These are phyloP conservation scores for Quercus aquifolioides DNA, from an alignment of 306 rosid genomes.

Conservation along the genomic window DNA sequence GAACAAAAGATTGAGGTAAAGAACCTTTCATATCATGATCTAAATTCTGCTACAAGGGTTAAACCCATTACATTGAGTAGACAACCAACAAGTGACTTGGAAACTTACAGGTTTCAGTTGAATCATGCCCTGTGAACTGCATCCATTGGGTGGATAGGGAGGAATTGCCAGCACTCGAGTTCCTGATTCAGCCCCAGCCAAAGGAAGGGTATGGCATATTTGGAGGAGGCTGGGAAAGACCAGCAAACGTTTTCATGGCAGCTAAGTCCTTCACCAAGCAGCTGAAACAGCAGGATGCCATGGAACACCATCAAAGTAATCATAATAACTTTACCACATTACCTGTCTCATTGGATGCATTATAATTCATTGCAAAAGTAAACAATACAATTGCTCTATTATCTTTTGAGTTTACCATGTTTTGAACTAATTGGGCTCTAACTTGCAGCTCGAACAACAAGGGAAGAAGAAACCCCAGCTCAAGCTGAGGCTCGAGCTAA, in stretches of 20 bases:
- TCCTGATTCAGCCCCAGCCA: slow-evolving; percentile 61
- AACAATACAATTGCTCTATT: not conserved
- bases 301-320: slow-evolving; percentile 16
- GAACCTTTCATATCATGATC: not conserved
- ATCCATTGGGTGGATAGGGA: slow-evolving; percentile 69
- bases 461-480: slow-evolving; percentile 61
- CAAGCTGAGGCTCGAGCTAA: slow-evolving; percentile 64
- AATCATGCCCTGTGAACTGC: slow-evolving; percentile 79
- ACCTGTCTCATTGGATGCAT: not conserved
- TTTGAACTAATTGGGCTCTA: not conserved
- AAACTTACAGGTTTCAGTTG: slow-evolving; percentile 58
- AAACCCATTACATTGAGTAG: not conserved
- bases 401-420: not conserved
- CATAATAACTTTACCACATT: slow-evolving; percentile 19
- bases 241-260: slow-evolving; percentile 66
- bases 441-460: slow-evolving; percentile 32
- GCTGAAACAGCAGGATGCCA: slow-evolving; percentile 19
- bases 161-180: slow-evolving; percentile 61
- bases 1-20: slow-evolving; percentile 59
- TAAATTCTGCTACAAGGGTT: not conserved
- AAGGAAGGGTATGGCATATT: slow-evolving; percentile 68
- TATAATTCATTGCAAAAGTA: not conserved
- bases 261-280: slow-evolving; percentile 58
- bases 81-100: not conserved
- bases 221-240: slow-evolving; percentile 88